Base-by-base conservation (phyloP, 768 basidiomycete genomes). In the Hortiboletus campestris region DNA sequence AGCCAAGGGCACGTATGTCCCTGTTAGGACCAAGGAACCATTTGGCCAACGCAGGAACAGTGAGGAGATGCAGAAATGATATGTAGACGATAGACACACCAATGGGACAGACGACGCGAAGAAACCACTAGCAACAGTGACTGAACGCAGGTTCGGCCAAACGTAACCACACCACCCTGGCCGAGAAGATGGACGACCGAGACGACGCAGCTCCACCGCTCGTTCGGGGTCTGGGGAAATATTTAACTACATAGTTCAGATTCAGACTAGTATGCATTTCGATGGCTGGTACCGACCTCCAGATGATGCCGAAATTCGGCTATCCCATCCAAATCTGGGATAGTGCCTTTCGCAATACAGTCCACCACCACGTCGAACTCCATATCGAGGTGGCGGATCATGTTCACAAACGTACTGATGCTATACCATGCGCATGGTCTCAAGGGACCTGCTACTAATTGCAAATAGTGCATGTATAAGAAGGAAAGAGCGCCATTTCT, bases 61-160 rank as follows among this genome's bases (percentile, higher is more conserved):
- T 53, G n/a, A 55, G 51, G 10, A 10, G 19, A 22, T 11, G 6
- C 4, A 29, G 8, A 19, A 2, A 20, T 10, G 19, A 31, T 14
- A 17, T 11, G 0, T 3, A 6, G 34, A 22, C 19, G 6, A 25
- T 25, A 25, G 25, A 25, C 25, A 2, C 25, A 25, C 25, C 25
- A 25, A 25, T 25, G 25, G 25, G 31, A 61, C 7, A 11, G 58
- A 40, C 10, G 52, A 54, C 16, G 63, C 49, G 7, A 63, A 62
- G 13, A 55, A 36, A 22, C 58, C 62, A 36, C 62, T 64, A 6
- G 51, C 40, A 6, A 36, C 22, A 17, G 20, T 34, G 39, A 63
- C 41, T 2, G 58, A 61, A 25, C 29, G 49, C 48, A 64, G 17
- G 16, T 51, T 53, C 10, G 62, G 58, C 51, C 62, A 63, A 34